Conservation (phyloP, 2,329 filamentous ascomycete genomes). For the Phialophora tarda region DNA sequence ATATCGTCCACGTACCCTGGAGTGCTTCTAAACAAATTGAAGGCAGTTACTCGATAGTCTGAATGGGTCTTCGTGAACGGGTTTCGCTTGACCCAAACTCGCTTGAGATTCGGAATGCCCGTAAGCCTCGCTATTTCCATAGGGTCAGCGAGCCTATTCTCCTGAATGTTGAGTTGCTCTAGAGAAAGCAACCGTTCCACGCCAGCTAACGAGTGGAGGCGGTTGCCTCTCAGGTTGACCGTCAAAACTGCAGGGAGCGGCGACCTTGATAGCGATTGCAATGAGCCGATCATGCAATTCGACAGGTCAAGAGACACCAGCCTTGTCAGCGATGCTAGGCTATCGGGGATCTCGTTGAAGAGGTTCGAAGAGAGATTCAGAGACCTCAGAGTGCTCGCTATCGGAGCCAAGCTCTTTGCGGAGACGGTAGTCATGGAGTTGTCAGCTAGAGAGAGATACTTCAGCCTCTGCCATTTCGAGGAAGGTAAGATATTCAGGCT, state of each 20-base stretch:
- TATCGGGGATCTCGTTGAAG: slow-evolving; percentile 93
- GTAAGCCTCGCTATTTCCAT: slow-evolving; percentile 88
- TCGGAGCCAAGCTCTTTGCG: slow-evolving; percentile 74
- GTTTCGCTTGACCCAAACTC: slow-evolving; percentile 92
- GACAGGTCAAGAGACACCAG: slow-evolving; percentile 93
- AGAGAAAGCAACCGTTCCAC: slow-evolving; percentile 87
- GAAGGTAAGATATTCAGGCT: slow-evolving; percentile 73
- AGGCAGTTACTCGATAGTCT: slow-evolving; percentile 85
- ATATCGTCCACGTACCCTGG: slow-evolving; percentile 92
- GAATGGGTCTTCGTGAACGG: slow-evolving; percentile 87
- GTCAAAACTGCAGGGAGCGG: slow-evolving; percentile 92
- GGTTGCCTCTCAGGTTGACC: slow-evolving; percentile 87
- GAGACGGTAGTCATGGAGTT: slow-evolving; percentile 85
- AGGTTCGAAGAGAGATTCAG: slow-evolving; percentile 91
- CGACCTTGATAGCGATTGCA: slow-evolving; percentile 83
- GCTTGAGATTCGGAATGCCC: slow-evolving; percentile 85
- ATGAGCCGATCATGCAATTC: slow-evolving; percentile 95
- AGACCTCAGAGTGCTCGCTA: slow-evolving; percentile 87
- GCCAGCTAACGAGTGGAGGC: slow-evolving; percentile 83
- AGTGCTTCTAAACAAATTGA: slow-evolving; percentile 91
- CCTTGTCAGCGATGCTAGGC: slow-evolving; percentile 80
- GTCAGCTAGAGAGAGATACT: slow-evolving; percentile 88
- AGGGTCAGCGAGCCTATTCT: slow-evolving; percentile 89
- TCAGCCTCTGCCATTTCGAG: slow-evolving; percentile 93
- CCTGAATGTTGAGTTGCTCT: slow-evolving; percentile 86